phyloP scores from a whole-genome alignment of 306 rosid genomes.

The Ziziphus jujuba region DNA sequence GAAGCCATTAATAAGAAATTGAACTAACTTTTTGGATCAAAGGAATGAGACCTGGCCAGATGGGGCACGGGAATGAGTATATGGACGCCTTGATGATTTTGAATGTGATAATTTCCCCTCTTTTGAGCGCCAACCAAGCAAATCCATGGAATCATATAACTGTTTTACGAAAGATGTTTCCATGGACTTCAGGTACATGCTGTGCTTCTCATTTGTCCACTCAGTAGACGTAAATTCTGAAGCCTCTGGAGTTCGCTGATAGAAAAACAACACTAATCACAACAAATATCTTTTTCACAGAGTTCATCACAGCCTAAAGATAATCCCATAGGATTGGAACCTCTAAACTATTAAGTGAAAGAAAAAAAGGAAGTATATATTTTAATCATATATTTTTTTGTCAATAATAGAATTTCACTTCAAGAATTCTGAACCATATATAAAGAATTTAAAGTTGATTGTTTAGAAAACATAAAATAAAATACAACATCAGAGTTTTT shows the following conservation, averaged over 20 bases:
- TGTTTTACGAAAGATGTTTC: constrained; percentile 75
- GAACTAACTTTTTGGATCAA: not conserved
- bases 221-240: constrained; percentile 41
- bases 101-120: constrained; percentile 8
- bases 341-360: too few species aligned
- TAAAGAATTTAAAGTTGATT: too few species aligned
- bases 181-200: constrained; percentile 73
- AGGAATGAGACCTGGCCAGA: constrained; percentile 53
- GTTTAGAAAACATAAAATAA: too few species aligned
- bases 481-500: too few species aligned
- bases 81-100: constrained; percentile 5
- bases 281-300: too few species aligned
- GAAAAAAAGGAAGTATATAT: too few species aligned
- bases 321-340: too few species aligned
- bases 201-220: constrained; percentile 86
- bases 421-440: too few species aligned
- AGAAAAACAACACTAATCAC: constrained; percentile 2
- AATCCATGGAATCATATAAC: constrained; percentile 49
- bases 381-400: too few species aligned
- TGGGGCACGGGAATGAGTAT: constrained; percentile 11
- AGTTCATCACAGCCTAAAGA: not conserved
- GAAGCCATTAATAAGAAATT: not conserved
- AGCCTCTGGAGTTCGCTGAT: constrained; percentile 36
- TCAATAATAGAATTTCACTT: too few species aligned
- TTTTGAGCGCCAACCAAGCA: constrained; percentile 12